phyloP scores from a whole-genome alignment of 805 yeast species.

The Debaryomyces prosopidis region DNA sequence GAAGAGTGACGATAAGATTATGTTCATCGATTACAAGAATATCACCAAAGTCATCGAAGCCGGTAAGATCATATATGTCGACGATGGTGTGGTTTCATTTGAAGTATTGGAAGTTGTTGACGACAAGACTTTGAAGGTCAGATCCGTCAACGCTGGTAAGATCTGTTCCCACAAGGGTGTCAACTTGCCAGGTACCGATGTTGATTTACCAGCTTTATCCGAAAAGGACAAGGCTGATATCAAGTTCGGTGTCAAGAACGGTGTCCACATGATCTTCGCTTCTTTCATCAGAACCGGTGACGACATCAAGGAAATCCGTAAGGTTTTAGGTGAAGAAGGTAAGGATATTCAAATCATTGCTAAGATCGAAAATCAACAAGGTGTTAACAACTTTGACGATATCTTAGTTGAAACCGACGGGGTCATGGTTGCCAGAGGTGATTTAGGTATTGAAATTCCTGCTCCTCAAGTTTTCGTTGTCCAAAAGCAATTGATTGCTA shows the following conservation, averaged over 20 bases:
- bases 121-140: slow-evolving; percentile 78
- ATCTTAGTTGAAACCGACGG: slow-evolving; percentile 95
- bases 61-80: slow-evolving; percentile 92
- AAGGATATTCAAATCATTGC: slow-evolving; percentile 93
- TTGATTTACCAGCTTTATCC: slow-evolving; percentile 95
- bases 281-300: slow-evolving; percentile 95
- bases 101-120: slow-evolving; percentile 85
- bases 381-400: slow-evolving; percentile 99
- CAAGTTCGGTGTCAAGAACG: slow-evolving; percentile 93
- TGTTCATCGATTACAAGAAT: slow-evolving; percentile 94
- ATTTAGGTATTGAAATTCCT: slow-evolving; percentile 98
- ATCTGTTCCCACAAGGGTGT: slow-evolving; percentile 98
- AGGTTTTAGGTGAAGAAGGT: slow-evolving; percentile 96
- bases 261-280: slow-evolving; percentile 98
- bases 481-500: slow-evolving; percentile 98
- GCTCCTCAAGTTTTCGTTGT: slow-evolving; percentile 98
- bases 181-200: slow-evolving; percentile 98
- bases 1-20: slow-evolving; percentile 71
- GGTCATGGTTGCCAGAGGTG: slow-evolving; percentile 99
- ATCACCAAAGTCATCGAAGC: slow-evolving; percentile 88
- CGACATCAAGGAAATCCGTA: slow-evolving; percentile 87
- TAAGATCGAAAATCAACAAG: slow-evolving; percentile 99
- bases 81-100: slow-evolving; percentile 96
- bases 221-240: slow-evolving; percentile 95
- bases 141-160: slow-evolving; percentile 91